A percentile compares a stretch with the other conserved stretches of the same genome.
These are phyloP conservation scores for Carex sylvatica DNA, from an alignment of 202 grass and related monocot genomes.

Conservation along the genomic window DNA sequence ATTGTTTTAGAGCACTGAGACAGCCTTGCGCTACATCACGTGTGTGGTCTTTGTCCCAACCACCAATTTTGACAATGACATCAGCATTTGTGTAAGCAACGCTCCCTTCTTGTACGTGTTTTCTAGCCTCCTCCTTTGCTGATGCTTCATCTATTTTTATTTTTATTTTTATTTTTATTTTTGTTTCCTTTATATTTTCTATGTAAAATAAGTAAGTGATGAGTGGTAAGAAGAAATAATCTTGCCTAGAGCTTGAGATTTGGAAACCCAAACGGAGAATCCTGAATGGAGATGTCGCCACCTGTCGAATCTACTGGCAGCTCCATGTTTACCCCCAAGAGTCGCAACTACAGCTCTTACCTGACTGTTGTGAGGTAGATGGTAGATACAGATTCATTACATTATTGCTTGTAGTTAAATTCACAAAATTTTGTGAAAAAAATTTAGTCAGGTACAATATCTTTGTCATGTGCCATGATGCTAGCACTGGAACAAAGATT, in stretches of 20 bases:
- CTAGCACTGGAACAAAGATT: not conserved
- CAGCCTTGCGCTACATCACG: conserved; percentile 80
- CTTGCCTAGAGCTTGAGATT: conserved; percentile 57
- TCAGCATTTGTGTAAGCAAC: conserved; percentile 78
- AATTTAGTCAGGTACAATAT: not conserved
- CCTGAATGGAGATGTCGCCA: conserved; percentile 80
- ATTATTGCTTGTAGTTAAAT: not conserved
- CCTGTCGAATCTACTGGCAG: conserved; percentile 72
- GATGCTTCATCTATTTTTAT: conserved; percentile 62
- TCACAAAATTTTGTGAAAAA: not conserved
- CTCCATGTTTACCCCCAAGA: conserved; percentile 75
- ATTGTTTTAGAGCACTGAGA: conserved; percentile 83
- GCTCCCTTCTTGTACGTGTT: conserved; percentile 47
- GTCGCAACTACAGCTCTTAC: conserved; percentile 75
- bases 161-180: not conserved
- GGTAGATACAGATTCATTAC: not conserved
- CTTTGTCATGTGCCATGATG: not conserved
- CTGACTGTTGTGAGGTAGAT: conserved; percentile 43
- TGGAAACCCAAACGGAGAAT: conserved; percentile 82
- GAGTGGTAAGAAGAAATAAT: conserved; percentile 8
- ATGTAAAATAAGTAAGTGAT: not conserved
- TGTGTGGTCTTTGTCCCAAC: conserved; percentile 66
- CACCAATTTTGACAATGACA: conserved; percentile 80
- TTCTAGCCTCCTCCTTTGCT: conserved; percentile 72
- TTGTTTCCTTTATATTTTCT: conserved; percentile 9